A percentile compares a stretch with the other conserved stretches of the same genome.
Evolutionary conservation across 805 yeast genomes (phyloP).

Genomic region (Metschnikowia cerradonensis): DNA sequence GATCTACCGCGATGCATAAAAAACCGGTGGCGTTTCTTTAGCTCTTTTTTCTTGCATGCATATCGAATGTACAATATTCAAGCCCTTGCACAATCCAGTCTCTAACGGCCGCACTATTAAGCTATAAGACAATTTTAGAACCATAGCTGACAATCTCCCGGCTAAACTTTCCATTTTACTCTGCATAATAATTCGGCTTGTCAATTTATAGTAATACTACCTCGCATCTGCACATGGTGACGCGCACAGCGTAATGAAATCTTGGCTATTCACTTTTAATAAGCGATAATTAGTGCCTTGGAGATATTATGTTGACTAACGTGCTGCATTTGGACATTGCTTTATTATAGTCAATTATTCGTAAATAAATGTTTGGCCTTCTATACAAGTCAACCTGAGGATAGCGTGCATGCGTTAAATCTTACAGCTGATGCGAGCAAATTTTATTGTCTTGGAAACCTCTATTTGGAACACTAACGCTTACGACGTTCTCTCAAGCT

Average conservation of each 20-base stretch:
- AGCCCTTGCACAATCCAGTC: neutral
- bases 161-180: neutral
- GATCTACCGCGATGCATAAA: neutral
- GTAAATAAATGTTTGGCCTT: neutral
- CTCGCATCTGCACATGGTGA: neutral
- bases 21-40: neutral
- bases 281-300: neutral
- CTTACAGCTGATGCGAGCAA: neutral
- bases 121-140: neutral
- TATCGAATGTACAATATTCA: neutral
- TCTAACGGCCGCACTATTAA: neutral
- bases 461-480: slow-evolving; percentile 1
- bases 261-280: neutral
- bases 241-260: neutral
- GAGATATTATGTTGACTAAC: neutral
- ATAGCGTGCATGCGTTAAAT: neutral
- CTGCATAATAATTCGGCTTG: neutral
- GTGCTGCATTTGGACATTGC: neutral
- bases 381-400: neutral
- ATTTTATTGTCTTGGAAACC: neutral
- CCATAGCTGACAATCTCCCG: neutral
- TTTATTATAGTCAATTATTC: neutral
- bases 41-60: slow-evolving; percentile 3
- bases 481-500: slow-evolving; percentile 30
- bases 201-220: neutral